Conservation (phyloP, 768 basidiomycete genomes). For the Lentinus brumalis region DNA sequence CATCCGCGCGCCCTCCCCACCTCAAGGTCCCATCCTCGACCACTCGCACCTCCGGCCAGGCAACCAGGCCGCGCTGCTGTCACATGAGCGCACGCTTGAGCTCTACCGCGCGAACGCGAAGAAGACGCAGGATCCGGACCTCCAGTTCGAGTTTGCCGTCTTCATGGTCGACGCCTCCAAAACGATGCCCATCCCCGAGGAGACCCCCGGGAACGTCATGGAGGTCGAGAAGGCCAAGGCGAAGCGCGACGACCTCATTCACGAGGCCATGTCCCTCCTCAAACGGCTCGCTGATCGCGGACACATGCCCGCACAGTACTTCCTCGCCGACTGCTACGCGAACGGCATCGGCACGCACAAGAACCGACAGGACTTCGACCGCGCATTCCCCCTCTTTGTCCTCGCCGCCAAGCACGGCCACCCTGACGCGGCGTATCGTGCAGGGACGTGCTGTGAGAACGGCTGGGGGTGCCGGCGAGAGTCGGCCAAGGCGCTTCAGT, state of each 20-base stretch:
- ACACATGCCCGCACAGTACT: conserved; percentile 94
- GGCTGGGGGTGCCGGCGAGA: conserved; percentile 98
- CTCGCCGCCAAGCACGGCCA: conserved; percentile 97
- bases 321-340: conserved; percentile 96
- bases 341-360: conserved; percentile 96
- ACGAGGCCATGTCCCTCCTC: conserved; percentile 84
- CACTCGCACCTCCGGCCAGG: conserved; percentile 94
- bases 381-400: conserved; percentile 94
- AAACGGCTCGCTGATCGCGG: conserved; percentile 93
- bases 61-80: conserved; percentile 88
- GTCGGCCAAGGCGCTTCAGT: conserved; percentile 86
- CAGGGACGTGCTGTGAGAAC: conserved; percentile 97
- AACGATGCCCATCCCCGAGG: conserved; percentile 74
- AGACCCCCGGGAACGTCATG: conserved; percentile 71
- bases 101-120: conserved; percentile 97
- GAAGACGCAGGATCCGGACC: conserved; percentile 96
- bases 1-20: conserved; percentile 66
- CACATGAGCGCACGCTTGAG: conserved; percentile 94
- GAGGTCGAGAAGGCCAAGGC: conserved; percentile 79
- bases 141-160: conserved; percentile 97
- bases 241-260: conserved; percentile 85
- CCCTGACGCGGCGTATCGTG: conserved; percentile 92
- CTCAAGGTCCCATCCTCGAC: conserved; percentile 74
- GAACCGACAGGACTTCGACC: conserved; percentile 93
- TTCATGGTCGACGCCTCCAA: conserved; percentile 99